Percentiles rank a stretch among this genome's conserved stretches.
Evolutionary conservation across 257 asterid species (phyloP).

Genomic region (Nicotiana tomentosiformis): DNA sequence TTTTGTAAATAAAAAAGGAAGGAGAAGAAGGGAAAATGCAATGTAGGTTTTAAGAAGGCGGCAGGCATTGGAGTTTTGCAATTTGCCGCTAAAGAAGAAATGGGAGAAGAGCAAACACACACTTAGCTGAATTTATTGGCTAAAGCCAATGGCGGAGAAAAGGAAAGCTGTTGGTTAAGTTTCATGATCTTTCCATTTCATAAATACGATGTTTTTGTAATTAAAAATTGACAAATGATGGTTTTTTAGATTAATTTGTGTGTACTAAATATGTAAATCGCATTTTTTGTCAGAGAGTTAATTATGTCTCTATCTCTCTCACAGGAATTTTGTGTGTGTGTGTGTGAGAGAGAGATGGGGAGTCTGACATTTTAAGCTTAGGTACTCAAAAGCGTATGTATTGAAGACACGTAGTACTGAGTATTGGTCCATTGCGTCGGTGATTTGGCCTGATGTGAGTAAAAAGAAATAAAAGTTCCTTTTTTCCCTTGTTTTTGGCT

Average conservation of each 20-base stretch:
- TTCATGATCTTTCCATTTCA: neutral
- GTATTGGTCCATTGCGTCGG: conserved; percentile 5
- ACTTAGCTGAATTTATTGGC: too few species aligned
- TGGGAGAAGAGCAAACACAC: neutral
- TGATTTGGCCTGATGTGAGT: neutral
- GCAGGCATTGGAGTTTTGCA: neutral
- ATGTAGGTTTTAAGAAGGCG: neutral
- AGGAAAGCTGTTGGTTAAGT: neutral
- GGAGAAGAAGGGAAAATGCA: neutral
- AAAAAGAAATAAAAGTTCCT: too few species aligned
- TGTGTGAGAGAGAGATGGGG: neutral
- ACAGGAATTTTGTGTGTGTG: neutral
- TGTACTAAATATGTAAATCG: neutral
- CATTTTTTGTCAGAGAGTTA: neutral
- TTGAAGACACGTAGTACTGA: neutral
- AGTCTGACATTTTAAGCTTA: neutral
- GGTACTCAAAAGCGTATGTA: neutral
- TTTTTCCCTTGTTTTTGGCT: too few species aligned
- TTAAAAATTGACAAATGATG: neutral
- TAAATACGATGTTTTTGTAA: neutral
- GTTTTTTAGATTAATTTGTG: neutral
- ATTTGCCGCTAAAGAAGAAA: neutral
- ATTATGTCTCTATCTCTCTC: neutral
- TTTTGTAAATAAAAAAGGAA: neutral
- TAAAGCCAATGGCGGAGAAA: neutral